Conservation (phyloP, 176 grass and related monocot genomes). For the Rhynchospora tenuis region DNA sequence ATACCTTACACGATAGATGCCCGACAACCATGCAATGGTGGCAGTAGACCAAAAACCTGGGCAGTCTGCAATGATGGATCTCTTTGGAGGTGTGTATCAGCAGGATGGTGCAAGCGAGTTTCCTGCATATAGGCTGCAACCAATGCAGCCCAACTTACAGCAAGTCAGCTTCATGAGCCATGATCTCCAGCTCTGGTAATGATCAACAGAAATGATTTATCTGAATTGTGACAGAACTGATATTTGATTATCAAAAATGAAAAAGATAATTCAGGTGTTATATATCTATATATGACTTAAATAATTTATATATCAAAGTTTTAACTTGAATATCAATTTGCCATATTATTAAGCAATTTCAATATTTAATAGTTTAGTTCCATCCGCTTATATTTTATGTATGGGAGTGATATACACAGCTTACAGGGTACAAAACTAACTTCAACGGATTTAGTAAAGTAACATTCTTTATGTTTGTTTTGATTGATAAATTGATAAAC, state of each 20-base stretch:
- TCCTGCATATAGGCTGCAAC: constrained; percentile 45
- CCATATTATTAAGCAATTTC: no score
- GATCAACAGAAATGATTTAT: no score
- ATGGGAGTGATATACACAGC: no score
- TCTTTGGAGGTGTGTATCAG: constrained; percentile 20
- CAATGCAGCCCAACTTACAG: constrained; percentile 57
- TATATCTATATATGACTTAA: no score
- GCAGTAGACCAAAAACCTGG: constrained; percentile 10
- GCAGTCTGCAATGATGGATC: constrained; percentile 4
- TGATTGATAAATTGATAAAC: not conserved
- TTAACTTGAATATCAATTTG: no score
- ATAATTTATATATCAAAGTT: no score
- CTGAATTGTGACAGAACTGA: no score
- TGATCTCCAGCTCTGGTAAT: constrained; percentile 44
- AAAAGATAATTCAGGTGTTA: no score
- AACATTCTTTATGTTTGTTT: not conserved
- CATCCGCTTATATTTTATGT: no score
- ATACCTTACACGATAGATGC: not conserved
- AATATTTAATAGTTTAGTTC: no score
- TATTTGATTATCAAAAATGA: no score
- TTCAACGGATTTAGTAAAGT: no score
- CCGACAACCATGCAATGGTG: not conserved
- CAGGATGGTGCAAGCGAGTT: constrained; percentile 24
- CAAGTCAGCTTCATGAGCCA: constrained; percentile 34
- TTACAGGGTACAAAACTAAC: not conserved